Conservation (phyloP, 768 basidiomycete genomes). For the Pleurotus djamor region DNA sequence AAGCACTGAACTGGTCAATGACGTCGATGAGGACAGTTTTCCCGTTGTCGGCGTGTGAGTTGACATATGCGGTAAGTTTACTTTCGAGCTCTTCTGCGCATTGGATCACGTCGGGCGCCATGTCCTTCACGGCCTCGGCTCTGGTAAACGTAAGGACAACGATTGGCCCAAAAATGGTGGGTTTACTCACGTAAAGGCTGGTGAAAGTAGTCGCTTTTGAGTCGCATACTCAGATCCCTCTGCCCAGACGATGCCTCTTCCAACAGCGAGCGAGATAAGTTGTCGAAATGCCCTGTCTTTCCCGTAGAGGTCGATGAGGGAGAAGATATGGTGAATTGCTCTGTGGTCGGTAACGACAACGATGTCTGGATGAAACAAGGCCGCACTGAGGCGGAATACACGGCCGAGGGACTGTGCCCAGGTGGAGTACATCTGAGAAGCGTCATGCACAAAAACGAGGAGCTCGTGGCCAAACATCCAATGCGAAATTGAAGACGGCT, state of each 20-base stretch:
- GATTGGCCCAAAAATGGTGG: background rate
- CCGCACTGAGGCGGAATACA: slow-evolving; percentile 33
- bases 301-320: slow-evolving; percentile 27
- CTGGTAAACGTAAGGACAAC: slow-evolving; percentile 11
- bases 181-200: slow-evolving; percentile 30
- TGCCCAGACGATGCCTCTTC: slow-evolving; percentile 31
- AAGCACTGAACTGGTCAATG: slow-evolving; percentile 15
- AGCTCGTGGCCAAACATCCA: slow-evolving; percentile 36
- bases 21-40: slow-evolving; percentile 13
- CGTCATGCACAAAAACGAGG: slow-evolving; percentile 25
- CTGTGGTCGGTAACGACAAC: slow-evolving; percentile 31
- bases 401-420: slow-evolving; percentile 30
- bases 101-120: slow-evolving; percentile 28
- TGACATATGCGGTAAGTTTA: slow-evolving; percentile 16
- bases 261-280: slow-evolving; percentile 26
- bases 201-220: slow-evolving; percentile 27
- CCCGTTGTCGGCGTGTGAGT: slow-evolving; percentile 7
- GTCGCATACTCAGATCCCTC: slow-evolving; percentile 32
- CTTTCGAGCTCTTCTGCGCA: slow-evolving; percentile 21
- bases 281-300: slow-evolving; percentile 28
- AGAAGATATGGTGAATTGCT: slow-evolving; percentile 33
- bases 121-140: slow-evolving; percentile 27
- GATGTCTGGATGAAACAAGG: slow-evolving; percentile 34
- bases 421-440: slow-evolving; percentile 26
- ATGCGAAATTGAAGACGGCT: slow-evolving; percentile 17